phyloP scores from a whole-genome alignment of 352 stramenopile genomes.

The Stramenopiles sp. region DNA sequence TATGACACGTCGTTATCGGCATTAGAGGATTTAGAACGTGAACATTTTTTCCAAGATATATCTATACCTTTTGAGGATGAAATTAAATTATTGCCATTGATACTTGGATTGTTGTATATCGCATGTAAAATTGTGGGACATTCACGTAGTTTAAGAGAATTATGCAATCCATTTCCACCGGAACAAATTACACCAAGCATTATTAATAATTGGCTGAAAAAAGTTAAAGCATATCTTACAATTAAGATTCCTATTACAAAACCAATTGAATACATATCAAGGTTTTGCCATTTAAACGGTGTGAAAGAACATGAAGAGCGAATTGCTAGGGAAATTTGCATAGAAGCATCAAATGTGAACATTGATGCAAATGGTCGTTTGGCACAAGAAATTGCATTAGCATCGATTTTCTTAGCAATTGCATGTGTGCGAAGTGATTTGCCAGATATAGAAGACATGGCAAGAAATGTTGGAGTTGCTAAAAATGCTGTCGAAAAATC shows the following conservation, averaged over 20 bases:
- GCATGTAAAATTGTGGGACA: not conserved
- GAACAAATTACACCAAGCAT: not conserved
- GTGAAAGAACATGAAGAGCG: not conserved
- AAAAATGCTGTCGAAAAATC: not conserved
- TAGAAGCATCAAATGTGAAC: not conserved
- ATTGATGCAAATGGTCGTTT: not conserved
- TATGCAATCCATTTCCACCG: not conserved
- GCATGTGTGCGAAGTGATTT: not conserved
- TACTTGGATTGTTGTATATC: not conserved
- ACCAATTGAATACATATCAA: not conserved
- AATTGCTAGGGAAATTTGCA: not conserved
- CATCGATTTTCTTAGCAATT: not conserved
- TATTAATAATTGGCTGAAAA: not conserved
- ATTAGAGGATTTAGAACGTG: not conserved
- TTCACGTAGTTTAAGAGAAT: not conserved
- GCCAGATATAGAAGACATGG: not conserved
- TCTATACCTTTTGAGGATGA: not conserved
- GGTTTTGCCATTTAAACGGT: not conserved
- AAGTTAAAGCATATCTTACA: not conserved
- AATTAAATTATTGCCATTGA: not conserved
- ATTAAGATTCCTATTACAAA: not conserved
- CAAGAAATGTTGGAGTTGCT: not conserved
- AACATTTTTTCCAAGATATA: not conserved
- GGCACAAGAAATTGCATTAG: not conserved
- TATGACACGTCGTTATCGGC: not conserved